Conservation (phyloP, 805 yeast genomes). For the Danielia oregonensis region DNA sequence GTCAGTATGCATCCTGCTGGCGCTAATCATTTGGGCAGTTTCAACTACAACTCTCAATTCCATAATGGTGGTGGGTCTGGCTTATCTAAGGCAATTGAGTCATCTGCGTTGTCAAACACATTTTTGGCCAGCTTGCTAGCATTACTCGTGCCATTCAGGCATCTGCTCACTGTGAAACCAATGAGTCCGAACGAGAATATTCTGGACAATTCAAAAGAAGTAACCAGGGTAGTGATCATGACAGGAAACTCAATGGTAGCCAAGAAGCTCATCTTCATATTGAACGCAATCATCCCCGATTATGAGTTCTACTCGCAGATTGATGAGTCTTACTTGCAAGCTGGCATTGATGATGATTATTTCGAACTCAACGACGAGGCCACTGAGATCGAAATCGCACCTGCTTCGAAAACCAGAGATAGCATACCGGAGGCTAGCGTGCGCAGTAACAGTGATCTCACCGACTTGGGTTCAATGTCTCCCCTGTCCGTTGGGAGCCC, state of each 20-base stretch:
- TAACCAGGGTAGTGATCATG: conserved; percentile 51
- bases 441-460: too few relatives aligned
- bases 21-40: conserved; percentile 4
- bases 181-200: conserved; percentile 19
- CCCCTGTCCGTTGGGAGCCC: background rate
- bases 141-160: conserved; percentile 38
- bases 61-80: conserved; percentile 3
- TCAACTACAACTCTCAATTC: conserved; percentile 8
- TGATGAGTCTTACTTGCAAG: too few relatives aligned
- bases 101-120: conserved; percentile 17
- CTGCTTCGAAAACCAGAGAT: too few relatives aligned
- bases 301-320: conserved; percentile 9
- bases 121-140: conserved; percentile 49
- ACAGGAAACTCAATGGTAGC: conserved; percentile 61
- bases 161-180: conserved; percentile 34
- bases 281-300: conserved; percentile 48
- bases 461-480: background rate
- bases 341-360: background rate
- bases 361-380: background rate
- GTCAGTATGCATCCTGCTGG: conserved; percentile 3
- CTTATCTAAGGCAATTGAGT: conserved; percentile 1
- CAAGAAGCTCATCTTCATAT: conserved; percentile 51
- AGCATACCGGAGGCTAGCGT: too few relatives aligned
- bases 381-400: too few relatives aligned
- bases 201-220: conserved; percentile 20